Evolutionary conservation across 2,329 filamentous ascomycete genomes (phyloP), one percentile per base, ranked within the genome.

Genomic region (Clonostachys solani): DNA sequence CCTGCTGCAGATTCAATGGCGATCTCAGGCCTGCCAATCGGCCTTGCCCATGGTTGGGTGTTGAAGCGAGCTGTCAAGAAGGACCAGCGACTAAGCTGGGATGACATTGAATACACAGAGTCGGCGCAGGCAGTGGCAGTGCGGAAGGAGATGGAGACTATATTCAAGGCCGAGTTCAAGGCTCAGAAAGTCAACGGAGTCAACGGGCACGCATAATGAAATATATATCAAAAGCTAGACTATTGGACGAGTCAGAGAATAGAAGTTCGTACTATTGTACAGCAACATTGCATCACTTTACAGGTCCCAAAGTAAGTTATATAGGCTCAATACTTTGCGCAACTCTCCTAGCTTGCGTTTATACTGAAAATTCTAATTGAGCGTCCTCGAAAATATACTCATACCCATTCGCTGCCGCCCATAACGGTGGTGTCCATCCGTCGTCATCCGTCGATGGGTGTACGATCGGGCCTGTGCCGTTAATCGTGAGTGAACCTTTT

Each of bases 31-130:
- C 50, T 74, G 45, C 67, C 66, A 4, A 72, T 73, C 43, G 66
- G 69, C 1, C 54, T 74, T 13, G 70, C 69, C 2, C 68, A 71
- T 49, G 68, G 69, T 3, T 57, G 72, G 16, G 59, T 67, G 33
- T 53, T 71, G 43, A 73, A 69, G 59, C 58, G 53, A 5, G 60
- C 67, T 47, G 58, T 71, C 29, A 66, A 64, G 56, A 67, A 71
- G 49, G 68, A 69, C 35, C 61, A 70, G 46, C 56, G 66, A 5
- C 53, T 72, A 8, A 72, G 67, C 50, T 73, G 71, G 70, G 55
- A 56, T 35, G 68, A 72, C 53, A 64, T 74, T n/a, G 67, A 73
- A 52, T 72, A 67, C 44, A 67, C 58, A 40, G 62, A 64, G 42
- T 58, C 62, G 46, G 54, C 54, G 6, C 64, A 72, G 52, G 66